Evolutionary conservation across 208 protist genomes (phyloP), one percentile per base, ranked within the genome.

Genomic region (Wallacemonas collosoma): DNA sequence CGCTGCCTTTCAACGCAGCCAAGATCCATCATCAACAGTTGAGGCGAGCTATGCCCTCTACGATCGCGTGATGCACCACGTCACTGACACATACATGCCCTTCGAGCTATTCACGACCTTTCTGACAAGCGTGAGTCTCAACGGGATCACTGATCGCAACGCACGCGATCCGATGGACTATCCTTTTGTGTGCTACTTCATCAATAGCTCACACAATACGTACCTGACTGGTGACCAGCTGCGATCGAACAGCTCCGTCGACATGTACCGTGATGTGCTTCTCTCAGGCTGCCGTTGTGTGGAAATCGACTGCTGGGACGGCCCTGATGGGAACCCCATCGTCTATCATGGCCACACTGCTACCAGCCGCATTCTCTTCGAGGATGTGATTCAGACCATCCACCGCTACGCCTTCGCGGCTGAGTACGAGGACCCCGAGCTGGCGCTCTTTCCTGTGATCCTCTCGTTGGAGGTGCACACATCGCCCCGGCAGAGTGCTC

Each of bases 161-260:
- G 39, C 14, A 41, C 58, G 41, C 12, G 80, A 90, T 45, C 44
- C 79, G 35, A 95, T 96, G 91, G 69, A 55, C 55, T 60, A 68
- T 3, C 80, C 85, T 41, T 64, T 98, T 40, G 66, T 48, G 11
- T 35, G 76, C 43, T 97, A 97, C 77, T 97, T 69, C 70, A 92
- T 97, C 58, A 82, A 83, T 47, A 93, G 88, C 40, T 95, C 87
- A 9, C 97, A 98, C 75, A 98, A 98, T 72, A 98, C 97, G 6
- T 98, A 98, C 72, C 71, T 98, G 2, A 79, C 77, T 15, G 93
- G 91, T 12, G 78, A 98, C 79, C 97, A 98, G 83, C 67, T 98
- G 2, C 62, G 8, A 6, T 82, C 76, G 40, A 68, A 82, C 41
- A 83, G 72, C 69, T 85, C 75, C 43, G 40, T 68, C 6, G 71